phyloP scores from a whole-genome alignment of 2,329 filamentous ascomycete genomes.

The Colletotrichum plurivorum region DNA sequence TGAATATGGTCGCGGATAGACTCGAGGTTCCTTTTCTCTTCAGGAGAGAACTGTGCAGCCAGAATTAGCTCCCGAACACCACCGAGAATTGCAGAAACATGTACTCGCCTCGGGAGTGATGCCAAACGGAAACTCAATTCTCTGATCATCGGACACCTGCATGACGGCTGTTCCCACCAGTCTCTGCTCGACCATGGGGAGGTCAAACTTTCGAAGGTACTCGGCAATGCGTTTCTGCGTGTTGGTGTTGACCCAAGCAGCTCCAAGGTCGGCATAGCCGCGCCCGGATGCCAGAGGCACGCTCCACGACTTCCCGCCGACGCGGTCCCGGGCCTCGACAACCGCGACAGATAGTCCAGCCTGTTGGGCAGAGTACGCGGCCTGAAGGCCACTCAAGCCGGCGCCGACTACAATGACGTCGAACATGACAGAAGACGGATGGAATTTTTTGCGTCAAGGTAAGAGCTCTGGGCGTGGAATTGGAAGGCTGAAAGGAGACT shows the following conservation, averaged over 20 bases:
- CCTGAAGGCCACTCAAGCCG: slow-evolving; percentile 54
- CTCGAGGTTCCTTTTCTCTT: slow-evolving; percentile 52
- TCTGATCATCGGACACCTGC: slow-evolving; percentile 44
- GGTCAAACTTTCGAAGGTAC: slow-evolving; percentile 43
- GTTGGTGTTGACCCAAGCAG: slow-evolving; percentile 48
- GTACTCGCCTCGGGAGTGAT: slow-evolving; percentile 48
- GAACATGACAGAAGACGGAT: slow-evolving; percentile 29
- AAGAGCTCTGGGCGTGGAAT: no score
- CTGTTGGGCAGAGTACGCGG: slow-evolving; percentile 48
- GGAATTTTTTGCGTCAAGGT: neutral
- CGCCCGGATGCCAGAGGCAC: slow-evolving; percentile 36
- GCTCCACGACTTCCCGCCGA: slow-evolving; percentile 57
- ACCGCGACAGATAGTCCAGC: slow-evolving; percentile 51
- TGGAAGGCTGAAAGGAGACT: no score
- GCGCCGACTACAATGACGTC: slow-evolving; percentile 56
- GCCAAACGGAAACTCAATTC: slow-evolving; percentile 50
- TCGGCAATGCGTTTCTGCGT: slow-evolving; percentile 52
- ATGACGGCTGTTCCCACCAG: slow-evolving; percentile 49
- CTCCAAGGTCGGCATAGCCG: slow-evolving; percentile 45
- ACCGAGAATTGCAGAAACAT: neutral
- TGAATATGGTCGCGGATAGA: slow-evolving; percentile 53
- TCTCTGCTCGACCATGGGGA: slow-evolving; percentile 49
- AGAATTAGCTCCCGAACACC: neutral
- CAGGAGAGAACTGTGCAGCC: slow-evolving; percentile 45
- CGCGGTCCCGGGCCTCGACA: slow-evolving; percentile 58